A percentile compares a stretch with the other conserved stretches of the same genome.
These are phyloP conservation scores for Coemansia furcata DNA, from an alignment of 192 early-diverging fungal genomes.

Conservation along the genomic window DNA sequence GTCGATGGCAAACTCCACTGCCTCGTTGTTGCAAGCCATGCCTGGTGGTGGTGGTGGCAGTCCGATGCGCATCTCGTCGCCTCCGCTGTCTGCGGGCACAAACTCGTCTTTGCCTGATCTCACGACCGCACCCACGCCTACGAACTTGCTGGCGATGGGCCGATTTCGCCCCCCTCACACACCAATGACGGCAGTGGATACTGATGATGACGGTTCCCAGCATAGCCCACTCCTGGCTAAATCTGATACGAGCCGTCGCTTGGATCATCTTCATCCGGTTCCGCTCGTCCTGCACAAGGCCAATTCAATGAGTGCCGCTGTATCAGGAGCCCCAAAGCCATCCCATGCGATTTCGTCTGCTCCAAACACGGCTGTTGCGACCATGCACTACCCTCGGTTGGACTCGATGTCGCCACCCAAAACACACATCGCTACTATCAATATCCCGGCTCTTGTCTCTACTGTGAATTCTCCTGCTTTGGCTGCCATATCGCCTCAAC, in stretches of 20 bases:
- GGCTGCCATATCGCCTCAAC: constrained; percentile 15
- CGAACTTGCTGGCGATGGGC: neutral
- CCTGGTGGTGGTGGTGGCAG: neutral
- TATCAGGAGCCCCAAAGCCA: neutral
- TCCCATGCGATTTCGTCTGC: neutral
- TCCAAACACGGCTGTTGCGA: neutral
- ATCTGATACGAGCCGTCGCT: neutral
- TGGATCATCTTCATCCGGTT: neutral
- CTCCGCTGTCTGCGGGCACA: constrained; percentile 8
- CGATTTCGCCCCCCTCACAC: constrained; percentile 5
- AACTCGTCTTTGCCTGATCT: neutral
- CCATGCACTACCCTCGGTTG: neutral
- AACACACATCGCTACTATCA: constrained; percentile 1
- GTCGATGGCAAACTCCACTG: neutral
- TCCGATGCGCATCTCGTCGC: neutral
- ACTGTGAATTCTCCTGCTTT: constrained; percentile 4
- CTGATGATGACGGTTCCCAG: neutral
- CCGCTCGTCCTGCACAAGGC: constrained; percentile 1
- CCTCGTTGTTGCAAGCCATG: neutral
- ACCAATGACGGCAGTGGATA: neutral
- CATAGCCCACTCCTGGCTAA: neutral
- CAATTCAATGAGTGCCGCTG: neutral
- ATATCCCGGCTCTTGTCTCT: constrained; percentile 11
- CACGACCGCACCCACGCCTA: constrained; percentile 2
- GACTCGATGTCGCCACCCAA: constrained; percentile 1